phyloP scores from a whole-genome alignment of 2,329 filamentous ascomycete species.

The Calonectria hawksworthii region DNA sequence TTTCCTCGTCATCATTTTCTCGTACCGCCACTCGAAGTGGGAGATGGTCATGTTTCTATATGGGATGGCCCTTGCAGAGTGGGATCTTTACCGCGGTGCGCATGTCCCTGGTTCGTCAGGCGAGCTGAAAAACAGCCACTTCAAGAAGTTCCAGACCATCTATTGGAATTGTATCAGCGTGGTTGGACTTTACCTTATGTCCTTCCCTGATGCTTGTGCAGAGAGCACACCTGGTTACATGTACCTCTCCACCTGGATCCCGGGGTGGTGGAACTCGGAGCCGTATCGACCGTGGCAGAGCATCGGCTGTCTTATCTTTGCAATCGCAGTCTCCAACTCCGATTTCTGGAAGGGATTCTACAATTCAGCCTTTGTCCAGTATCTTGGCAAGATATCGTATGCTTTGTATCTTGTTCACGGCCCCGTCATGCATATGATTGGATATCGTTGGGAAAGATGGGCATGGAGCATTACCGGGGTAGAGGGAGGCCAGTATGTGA shows the following conservation, averaged over 20 bases:
- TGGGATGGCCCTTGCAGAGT: constrained; percentile 68
- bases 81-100: constrained; percentile 64
- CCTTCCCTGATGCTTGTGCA: constrained; percentile 52
- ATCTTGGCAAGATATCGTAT: constrained; percentile 72
- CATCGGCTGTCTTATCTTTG: constrained; percentile 65
- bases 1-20: constrained; percentile 57
- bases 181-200: constrained; percentile 65
- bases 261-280: constrained; percentile 62
- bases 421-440: constrained; percentile 65
- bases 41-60: constrained; percentile 68
- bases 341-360: constrained; percentile 64
- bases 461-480: constrained; percentile 63
- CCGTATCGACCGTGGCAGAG: constrained; percentile 71
- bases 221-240: constrained; percentile 68
- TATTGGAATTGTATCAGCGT: constrained; percentile 61
- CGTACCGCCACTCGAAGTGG: constrained; percentile 64
- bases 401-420: constrained; percentile 74
- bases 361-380: constrained; percentile 64
- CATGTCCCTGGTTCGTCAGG: constrained; percentile 50
- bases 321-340: constrained; percentile 63
- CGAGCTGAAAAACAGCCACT: constrained; percentile 27
- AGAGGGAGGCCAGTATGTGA: constrained; percentile 60
- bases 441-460: constrained; percentile 65
- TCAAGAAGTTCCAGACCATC: constrained; percentile 29
- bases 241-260: constrained; percentile 62